Base-by-base conservation (phyloP, 2,329 filamentous ascomycete species). In the Grosmannia huntii region DNA sequence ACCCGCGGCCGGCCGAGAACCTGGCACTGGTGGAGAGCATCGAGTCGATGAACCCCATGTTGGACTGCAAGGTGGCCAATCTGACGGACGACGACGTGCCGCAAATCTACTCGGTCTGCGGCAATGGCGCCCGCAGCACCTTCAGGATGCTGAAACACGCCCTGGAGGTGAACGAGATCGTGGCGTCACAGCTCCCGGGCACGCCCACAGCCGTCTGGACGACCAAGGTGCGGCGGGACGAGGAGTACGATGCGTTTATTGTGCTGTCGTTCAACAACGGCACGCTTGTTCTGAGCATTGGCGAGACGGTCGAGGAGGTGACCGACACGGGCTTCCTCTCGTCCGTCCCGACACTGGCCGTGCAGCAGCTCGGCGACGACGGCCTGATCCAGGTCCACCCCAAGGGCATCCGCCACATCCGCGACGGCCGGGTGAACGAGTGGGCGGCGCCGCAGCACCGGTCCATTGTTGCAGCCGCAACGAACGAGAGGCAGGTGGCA, bases 181-280 rank as follows among this genome's bases (percentile, higher is more conserved):
- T 96, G n/a, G 90, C 94, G 60, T 96, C 91, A 0, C 89, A 94
- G 67, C 75, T 96, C 44, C 91, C 90, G 11, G 88, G 89, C 67
- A 85, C 89, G n/a, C 90, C 91, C 4, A 89, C 87, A 0, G 87
- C 89, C 1, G 91, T 99, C 4, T 99, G 94, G 92, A 96, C 94
- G 0, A 90, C 95, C 0, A 96, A 96, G 69, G 75, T 95, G 53
- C 87, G 84, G 44, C 83, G 83, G 23, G 80, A 82, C 21, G 92
- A 97, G 64, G 83, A 92, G 64, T 95, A 86, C 63, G 92, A 99
- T 71, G 87, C 90, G 0, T 96, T 97, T 67, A 96, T 99, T 61
- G 83, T 99, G n/a, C 78, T 99, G 5, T 95, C 90, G 2, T 94
- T 96, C 67, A 85, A 86, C 46, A 95, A 95, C 65, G 87, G 85